Evolutionary conservation across 257 asterid genomes (phyloP).

Genomic region (Ajuga chamaepitys): DNA sequence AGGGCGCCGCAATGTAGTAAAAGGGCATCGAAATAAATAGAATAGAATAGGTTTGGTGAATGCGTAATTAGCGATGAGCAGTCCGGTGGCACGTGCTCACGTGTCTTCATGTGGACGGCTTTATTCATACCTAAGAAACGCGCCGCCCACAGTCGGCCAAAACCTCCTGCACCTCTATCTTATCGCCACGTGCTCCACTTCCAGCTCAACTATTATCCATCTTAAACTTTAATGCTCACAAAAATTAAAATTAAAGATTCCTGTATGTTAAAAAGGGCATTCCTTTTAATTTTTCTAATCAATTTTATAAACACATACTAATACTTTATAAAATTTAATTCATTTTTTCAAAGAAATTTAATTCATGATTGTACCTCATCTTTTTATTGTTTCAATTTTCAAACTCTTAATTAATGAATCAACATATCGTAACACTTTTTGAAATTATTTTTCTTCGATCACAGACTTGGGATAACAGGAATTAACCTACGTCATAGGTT

Average conservation of each 20-base stretch:
- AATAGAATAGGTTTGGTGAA: not conserved
- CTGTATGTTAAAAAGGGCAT: no score
- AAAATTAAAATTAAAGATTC: no score
- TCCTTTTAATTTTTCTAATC: no score
- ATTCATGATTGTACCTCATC: no score
- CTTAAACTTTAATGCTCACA: no score
- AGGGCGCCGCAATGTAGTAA: constrained; percentile 21
- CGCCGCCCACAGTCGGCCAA: constrained; percentile 39
- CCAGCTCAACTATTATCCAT: not conserved
- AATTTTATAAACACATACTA: not conserved
- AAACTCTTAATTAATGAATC: no score
- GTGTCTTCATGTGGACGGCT: constrained; percentile 38
- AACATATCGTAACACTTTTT: no score
- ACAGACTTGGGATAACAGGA: no score
- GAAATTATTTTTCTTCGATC: no score
- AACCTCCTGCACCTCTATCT: constrained; percentile 11
- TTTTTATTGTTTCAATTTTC: no score
- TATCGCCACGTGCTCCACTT: constrained; percentile 29
- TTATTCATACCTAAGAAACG: constrained; percentile 12
- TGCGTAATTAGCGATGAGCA: constrained; percentile 23
- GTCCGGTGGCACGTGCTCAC: constrained; percentile 34
- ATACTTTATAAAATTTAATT: not conserved
- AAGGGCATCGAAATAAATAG: not conserved
- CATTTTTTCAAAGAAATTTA: no score
- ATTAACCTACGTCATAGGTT: no score